Conservation (phyloP, 108 stramenopile genomes). For the Pseudonitzschia multiseries region DNA sequence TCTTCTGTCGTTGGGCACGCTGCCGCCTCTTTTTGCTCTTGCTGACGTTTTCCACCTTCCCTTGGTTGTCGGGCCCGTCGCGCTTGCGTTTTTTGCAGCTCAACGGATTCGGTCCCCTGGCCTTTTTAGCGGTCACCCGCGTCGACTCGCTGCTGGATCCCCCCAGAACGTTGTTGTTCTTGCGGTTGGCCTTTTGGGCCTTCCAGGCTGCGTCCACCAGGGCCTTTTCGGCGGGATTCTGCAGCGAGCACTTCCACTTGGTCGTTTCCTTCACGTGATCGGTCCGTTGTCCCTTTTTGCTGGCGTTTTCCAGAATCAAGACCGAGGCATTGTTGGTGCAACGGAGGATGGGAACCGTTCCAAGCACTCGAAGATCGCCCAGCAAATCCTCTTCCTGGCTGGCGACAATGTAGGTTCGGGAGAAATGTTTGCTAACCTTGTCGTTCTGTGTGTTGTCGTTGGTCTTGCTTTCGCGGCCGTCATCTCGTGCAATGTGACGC, state of each 20-base stretch:
- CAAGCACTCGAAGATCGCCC: conserved; percentile 45
- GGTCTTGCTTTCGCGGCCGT: neutral
- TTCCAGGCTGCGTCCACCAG: conserved; percentile 50
- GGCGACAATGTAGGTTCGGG: conserved; percentile 61
- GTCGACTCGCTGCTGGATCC: conserved; percentile 4
- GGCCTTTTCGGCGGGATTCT: conserved; percentile 51
- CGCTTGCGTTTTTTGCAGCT: conserved; percentile 58
- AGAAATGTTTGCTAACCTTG: neutral
- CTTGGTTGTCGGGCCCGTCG: neutral
- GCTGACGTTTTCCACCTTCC: neutral
- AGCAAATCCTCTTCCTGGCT: conserved; percentile 76
- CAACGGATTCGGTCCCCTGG: conserved; percentile 80
- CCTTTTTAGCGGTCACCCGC: conserved; percentile 54
- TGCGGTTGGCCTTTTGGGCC: conserved; percentile 10
- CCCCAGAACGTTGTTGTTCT: conserved; percentile 3
- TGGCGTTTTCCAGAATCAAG: conserved; percentile 73
- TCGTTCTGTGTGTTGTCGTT: neutral
- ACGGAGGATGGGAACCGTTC: conserved; percentile 62
- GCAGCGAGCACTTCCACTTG: conserved; percentile 60
- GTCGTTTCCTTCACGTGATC: conserved; percentile 43
- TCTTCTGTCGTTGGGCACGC: neutral
- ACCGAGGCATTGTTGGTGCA: conserved; percentile 62
- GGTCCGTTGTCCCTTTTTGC: conserved; percentile 53
- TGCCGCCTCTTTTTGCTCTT: conserved; percentile 5
- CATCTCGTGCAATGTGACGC: conserved; percentile 11